These are phyloP conservation scores for Suillus tomentosus DNA, from an alignment of 768 basidiomycete species.

Conservation along the genomic window DNA sequence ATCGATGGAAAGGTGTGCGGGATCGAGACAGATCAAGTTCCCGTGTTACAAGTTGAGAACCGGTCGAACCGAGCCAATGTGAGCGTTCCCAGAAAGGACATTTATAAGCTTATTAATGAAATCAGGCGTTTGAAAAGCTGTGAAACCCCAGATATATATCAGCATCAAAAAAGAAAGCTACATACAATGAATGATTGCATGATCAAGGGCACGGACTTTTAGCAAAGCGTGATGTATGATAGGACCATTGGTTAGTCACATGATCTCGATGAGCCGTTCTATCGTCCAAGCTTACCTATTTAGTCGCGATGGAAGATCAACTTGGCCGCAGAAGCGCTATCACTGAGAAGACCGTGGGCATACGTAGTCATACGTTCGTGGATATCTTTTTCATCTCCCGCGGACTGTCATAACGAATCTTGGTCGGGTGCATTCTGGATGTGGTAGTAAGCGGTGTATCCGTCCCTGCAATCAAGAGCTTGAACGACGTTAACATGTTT, in stretches of 20 bases:
- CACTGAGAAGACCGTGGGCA: constrained; percentile 9
- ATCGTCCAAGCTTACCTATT: neutral
- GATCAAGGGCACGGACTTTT: neutral
- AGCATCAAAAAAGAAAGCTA: too few species aligned
- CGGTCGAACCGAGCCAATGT: neutral
- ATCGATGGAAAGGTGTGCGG: too few species aligned
- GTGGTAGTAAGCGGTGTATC: constrained; percentile 10
- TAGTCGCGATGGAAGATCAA: neutral
- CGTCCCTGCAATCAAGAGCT: constrained; percentile 14
- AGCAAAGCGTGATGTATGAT: neutral
- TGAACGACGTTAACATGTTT: constrained; percentile 11
- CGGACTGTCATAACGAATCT: constrained; percentile 13
- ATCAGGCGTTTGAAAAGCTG: neutral
- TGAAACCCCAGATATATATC: constrained; percentile 1
- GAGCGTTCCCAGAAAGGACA: neutral
- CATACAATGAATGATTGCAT: neutral
- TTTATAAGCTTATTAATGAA: neutral
- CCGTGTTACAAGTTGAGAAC: neutral
- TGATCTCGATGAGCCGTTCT: constrained; percentile 6
- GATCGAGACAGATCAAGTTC: neutral
- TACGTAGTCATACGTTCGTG: neutral
- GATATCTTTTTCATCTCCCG: constrained; percentile 9
- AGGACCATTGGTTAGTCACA: neutral
- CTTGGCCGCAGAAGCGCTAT: neutral
- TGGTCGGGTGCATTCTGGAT: constrained; percentile 11